Base-by-base conservation (phyloP, 352 stramenopile genomes). In the Phytophthora multivora region DNA sequence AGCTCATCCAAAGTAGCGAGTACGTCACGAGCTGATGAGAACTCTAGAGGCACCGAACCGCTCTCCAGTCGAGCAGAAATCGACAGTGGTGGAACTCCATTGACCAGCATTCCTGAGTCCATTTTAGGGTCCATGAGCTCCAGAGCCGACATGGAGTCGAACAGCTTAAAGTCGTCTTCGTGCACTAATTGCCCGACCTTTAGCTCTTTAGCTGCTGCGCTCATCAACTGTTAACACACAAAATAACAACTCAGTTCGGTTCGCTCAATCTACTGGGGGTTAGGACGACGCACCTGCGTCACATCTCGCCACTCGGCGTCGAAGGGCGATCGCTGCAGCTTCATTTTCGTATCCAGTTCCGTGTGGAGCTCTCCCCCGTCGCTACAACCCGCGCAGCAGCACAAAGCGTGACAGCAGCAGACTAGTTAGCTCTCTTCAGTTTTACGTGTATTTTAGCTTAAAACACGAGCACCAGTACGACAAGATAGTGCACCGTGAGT, bases 111-210 rank as follows among this genome's bases (percentile, higher is more conserved):
- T 26, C 94, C 96, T 35, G 86, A 93, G 77, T 98, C 95, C 93
- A 98, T 98, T 60, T 97, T 97, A 6, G 77, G 76, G 63, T 98
- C 92, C 80, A 97, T 96, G 2, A 98, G 71, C 78, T 98, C 93
- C 15, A 98, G 71, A 46, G 95, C 95, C 28, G 91, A 94, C 92
- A 98, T 98, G 54, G 91, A 96, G 58, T 98, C 91, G 63, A 95
- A 96, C 52, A 98, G 79, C 52, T 88, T 95, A 51, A 98, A 97
- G 52, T 86, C 66, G 6, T 85, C 61, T 39, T 88, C 75, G 41
- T 95, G 86, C 28, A 93, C 72, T 53, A 95, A 63, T 46, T 95
- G 84, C 2, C 86, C 84, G 15, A 93, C 73, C 49, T 90, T 91
- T 21, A 95, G 75, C 63, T 93, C 83, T 55, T 91, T 90, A 5